These are phyloP conservation scores for Tanozyma kutaoensis DNA, from an alignment of 805 yeast species.

Conservation along the genomic window DNA sequence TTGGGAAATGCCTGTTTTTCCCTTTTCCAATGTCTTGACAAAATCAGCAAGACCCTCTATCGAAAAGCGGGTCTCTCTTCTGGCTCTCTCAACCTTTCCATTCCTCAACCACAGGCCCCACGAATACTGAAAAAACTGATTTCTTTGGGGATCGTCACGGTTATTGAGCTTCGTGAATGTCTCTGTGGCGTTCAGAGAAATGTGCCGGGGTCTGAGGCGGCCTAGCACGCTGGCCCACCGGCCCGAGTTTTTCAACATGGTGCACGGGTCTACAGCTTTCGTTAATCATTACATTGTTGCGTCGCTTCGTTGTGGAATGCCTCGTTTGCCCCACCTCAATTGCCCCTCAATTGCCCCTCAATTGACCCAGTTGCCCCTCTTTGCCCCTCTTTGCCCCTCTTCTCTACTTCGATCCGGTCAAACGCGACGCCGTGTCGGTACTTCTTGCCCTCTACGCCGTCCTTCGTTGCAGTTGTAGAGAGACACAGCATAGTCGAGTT, in stretches of 20 bases:
- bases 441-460: conserved; percentile 55
- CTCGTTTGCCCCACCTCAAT: too few species aligned
- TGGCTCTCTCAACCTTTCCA: conserved; percentile 60
- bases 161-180: conserved; percentile 45
- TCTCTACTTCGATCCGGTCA: too few species aligned
- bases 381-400: too few species aligned
- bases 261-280: too few species aligned
- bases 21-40: conserved; percentile 27
- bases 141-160: conserved; percentile 53
- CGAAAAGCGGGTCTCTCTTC: conserved; percentile 71
- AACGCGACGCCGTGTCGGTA: conserved; percentile 28
- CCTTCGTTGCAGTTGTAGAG: conserved; percentile 66
- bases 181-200: conserved; percentile 8
- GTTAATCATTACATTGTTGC: too few species aligned
- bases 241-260: not conserved
- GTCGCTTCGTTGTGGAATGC: too few species aligned
- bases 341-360: too few species aligned
- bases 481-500: conserved; percentile 51
- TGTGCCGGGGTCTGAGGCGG: not conserved
- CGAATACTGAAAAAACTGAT: conserved; percentile 68
- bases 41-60: conserved; percentile 58
- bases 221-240: not conserved
- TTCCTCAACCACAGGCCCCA: conserved; percentile 94
- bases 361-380: too few species aligned
- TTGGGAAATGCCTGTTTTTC: conserved; percentile 13